Percentiles rank a stretch among this genome's conserved stretches.
phyloP scores from a whole-genome alignment of 2,329 filamentous ascomycete species.

The Coleophoma cylindrospora region DNA sequence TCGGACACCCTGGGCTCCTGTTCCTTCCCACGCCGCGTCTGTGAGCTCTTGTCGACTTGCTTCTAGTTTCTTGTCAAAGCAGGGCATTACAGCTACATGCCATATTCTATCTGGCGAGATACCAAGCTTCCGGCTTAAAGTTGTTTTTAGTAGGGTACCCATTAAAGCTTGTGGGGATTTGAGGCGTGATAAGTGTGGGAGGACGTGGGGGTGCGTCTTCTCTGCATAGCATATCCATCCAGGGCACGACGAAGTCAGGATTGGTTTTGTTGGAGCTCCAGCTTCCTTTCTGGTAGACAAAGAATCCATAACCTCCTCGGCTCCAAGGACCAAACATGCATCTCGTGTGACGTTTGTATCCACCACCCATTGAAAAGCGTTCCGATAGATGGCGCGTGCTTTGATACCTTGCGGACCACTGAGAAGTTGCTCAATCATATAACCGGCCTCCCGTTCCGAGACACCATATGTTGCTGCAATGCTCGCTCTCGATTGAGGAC shows the following conservation, averaged over 20 bases:
- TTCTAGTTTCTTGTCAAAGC: conserved; percentile 98
- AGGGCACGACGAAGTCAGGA: conserved; percentile 86
- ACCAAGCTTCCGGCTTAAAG: conserved; percentile 66
- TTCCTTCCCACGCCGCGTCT: conserved; percentile 64
- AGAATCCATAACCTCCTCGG: conserved; percentile 60
- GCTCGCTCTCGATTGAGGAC: conserved; percentile 85
- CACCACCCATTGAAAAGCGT: conserved; percentile 81
- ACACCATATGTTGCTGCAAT: conserved; percentile 79
- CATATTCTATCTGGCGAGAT: conserved; percentile 79
- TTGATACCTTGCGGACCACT: conserved; percentile 64
- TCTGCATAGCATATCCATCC: conserved; percentile 99
- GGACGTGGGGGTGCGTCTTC: conserved; percentile 91
- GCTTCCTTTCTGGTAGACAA: conserved; percentile 10
- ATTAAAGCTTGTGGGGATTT: conserved; percentile 93
- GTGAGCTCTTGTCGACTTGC: conserved; percentile 91
- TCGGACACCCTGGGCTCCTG: conserved; percentile 54
- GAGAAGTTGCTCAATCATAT: conserved; percentile 80
- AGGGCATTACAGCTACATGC: conserved; percentile 96
- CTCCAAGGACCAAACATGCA: conserved; percentile 74
- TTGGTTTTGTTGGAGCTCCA: conserved; percentile 41
- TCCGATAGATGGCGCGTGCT: conserved; percentile 65
- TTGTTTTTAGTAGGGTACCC: conserved; percentile 85
- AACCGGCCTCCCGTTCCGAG: conserved; percentile 67
- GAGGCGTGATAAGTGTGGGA: conserved; percentile 83
- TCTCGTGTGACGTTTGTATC: conserved; percentile 84